These are phyloP conservation scores for Cladosporium oxysporum DNA, from an alignment of 2,329 filamentous ascomycete species.

Conservation along the genomic window DNA sequence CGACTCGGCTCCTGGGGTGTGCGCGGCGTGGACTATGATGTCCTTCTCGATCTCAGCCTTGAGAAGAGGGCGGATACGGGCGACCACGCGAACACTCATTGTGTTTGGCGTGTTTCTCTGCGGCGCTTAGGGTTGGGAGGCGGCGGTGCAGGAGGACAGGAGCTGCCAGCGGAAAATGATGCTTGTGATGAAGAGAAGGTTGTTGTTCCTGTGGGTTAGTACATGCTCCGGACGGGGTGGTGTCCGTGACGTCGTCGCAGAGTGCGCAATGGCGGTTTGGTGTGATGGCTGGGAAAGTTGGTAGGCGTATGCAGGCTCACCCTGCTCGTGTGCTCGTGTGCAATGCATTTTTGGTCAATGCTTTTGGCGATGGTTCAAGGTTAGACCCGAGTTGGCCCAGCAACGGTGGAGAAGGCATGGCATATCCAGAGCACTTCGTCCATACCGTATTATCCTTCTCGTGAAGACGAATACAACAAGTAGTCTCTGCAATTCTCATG, in stretches of 20 bases:
- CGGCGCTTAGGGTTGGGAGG: constrained; percentile 7
- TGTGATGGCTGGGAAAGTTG: not conserved
- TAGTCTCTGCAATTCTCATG: not conserved
- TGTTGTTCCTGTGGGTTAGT: constrained; percentile 16
- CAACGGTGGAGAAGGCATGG: not conserved
- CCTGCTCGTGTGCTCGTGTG: not conserved
- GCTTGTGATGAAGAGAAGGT: constrained; percentile 9
- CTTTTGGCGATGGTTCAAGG: not conserved
- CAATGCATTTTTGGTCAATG: not conserved
- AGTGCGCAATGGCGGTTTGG: constrained; percentile 4
- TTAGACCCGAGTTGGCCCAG: constrained; percentile 5
- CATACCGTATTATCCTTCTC: not conserved
- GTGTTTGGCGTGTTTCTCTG: constrained; percentile 10
- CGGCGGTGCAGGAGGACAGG: not conserved
- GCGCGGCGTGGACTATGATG: constrained; percentile 73
- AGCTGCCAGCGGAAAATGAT: constrained; percentile 6
- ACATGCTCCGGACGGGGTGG: constrained; percentile 4
- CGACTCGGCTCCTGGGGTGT: constrained; percentile 49
- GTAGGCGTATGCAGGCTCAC: not conserved
- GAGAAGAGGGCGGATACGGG: constrained; percentile 84
- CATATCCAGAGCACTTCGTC: not conserved
- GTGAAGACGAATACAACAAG: not conserved
- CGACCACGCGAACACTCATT: constrained; percentile 77
- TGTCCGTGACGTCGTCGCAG: not conserved
- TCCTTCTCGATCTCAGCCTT: constrained; percentile 84